phyloP scores from a whole-genome alignment of 2,329 filamentous ascomycete genomes.

The Aspergillus sp. region DNA sequence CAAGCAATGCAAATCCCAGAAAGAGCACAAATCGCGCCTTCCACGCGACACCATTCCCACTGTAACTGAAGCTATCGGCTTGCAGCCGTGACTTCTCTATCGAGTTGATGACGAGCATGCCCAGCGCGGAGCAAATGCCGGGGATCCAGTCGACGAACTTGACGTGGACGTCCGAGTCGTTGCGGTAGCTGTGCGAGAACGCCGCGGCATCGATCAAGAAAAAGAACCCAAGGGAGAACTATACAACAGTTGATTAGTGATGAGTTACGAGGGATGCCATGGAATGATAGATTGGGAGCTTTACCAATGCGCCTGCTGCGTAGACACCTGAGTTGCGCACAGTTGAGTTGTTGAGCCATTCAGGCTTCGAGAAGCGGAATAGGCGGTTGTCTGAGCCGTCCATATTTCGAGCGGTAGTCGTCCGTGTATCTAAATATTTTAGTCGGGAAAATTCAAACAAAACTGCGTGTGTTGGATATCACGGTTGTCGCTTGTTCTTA shows the following conservation, averaged over 20 bases:
- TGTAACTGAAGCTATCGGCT: conserved; percentile 65
- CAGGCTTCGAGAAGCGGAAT: conserved; percentile 66
- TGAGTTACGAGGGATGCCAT: neutral
- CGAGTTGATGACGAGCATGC: conserved; percentile 71
- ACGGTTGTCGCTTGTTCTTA: neutral
- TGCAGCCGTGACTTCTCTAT: conserved; percentile 67
- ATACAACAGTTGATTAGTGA: neutral
- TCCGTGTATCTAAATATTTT: neutral
- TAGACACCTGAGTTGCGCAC: conserved; percentile 67
- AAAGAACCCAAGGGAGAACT: conserved; percentile 72
- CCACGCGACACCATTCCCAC: conserved; percentile 67
- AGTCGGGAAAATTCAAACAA: neutral
- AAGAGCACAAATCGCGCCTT: conserved; percentile 69
- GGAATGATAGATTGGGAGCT: conserved; percentile 19
- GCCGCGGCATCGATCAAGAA: conserved; percentile 66
- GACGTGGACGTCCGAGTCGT: conserved; percentile 63
- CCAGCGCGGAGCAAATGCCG: conserved; percentile 66
- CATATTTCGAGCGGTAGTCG: conserved; percentile 21
- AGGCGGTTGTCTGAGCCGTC: conserved; percentile 55
- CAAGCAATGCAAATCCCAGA: conserved; percentile 67
- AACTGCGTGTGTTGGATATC: neutral
- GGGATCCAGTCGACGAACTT: conserved; percentile 73
- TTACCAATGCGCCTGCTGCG: conserved; percentile 63
- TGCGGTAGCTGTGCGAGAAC: conserved; percentile 62
- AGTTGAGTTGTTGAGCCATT: conserved; percentile 66